These are phyloP conservation scores for Dipteronia dyeriana DNA, from an alignment of 345 rosid species.

Conservation along the genomic window DNA sequence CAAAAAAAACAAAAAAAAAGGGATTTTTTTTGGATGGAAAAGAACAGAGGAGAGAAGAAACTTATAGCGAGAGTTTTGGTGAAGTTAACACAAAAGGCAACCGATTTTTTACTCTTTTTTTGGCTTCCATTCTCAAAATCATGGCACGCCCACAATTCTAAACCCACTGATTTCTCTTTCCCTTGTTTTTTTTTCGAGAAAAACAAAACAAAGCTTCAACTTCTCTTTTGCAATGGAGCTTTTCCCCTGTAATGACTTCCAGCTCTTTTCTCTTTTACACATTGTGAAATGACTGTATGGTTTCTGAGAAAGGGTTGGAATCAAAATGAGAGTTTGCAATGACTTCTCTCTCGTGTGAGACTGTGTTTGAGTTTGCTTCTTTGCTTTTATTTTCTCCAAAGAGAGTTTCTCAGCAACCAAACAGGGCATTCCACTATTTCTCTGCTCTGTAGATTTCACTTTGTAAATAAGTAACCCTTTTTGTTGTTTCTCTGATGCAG, in stretches of 20 bases:
- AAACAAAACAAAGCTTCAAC: conserved; percentile 13
- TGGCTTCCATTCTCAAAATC: conserved; percentile 3
- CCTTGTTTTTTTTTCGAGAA: background rate
- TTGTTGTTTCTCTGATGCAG: conserved; percentile 25
- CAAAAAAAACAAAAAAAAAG: too few species aligned
- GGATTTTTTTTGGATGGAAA: background rate
- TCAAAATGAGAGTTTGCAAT: background rate
- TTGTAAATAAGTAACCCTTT: background rate
- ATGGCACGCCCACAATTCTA: conserved; percentile 9
- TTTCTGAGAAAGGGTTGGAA: conserved; percentile 16
- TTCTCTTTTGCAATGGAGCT: conserved; percentile 24
- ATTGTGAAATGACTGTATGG: conserved; percentile 12
- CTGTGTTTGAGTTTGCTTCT: conserved; percentile 7
- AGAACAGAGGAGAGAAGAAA: background rate
- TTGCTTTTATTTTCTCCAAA: background rate
- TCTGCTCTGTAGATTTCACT: conserved; percentile 9
- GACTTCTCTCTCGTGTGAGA: background rate
- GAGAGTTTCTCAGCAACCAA: conserved; percentile 14
- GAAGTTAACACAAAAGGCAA: conserved; percentile 28
- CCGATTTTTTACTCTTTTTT: conserved; percentile 13
- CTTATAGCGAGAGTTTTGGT: conserved; percentile 5
- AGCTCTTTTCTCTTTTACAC: conserved; percentile 10
- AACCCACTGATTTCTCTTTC: conserved; percentile 10
- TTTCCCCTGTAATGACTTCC: conserved; percentile 35
- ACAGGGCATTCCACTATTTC: conserved; percentile 3